Evolutionary conservation across 208 protist genomes (phyloP).

Genomic region (Trichomonas gallinae): DNA sequence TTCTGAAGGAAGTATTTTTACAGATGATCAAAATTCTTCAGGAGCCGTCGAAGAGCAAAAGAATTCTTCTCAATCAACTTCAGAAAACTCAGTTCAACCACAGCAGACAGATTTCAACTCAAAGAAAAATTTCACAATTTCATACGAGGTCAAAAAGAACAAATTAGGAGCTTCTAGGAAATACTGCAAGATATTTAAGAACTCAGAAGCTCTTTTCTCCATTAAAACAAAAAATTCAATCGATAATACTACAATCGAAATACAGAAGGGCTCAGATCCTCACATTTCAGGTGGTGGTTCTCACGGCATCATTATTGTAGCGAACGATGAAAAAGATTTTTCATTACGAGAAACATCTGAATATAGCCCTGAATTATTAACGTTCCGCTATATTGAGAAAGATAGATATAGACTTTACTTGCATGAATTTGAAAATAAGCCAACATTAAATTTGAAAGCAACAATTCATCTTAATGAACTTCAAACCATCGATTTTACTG

Average conservation of each 20-base stretch:
- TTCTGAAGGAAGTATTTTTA: neutral
- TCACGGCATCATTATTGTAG: neutral
- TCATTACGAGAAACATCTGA: neutral
- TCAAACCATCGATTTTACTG: neutral
- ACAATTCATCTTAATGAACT: neutral
- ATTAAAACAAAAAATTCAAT: neutral
- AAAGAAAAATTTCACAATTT: neutral
- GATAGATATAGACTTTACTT: neutral
- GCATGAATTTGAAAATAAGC: neutral
- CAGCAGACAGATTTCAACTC: too few relatives aligned
- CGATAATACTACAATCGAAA: neutral
- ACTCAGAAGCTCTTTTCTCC: neutral
- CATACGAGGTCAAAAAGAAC: neutral
- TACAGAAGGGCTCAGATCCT: neutral
- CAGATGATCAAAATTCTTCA: neutral
- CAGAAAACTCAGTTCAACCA: too few relatives aligned
- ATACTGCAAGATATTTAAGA: neutral
- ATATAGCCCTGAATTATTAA: neutral
- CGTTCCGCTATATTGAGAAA: neutral
- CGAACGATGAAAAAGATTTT: neutral
- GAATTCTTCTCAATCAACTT: too few relatives aligned
- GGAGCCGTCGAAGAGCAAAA: too few relatives aligned
- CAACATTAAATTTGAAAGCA: neutral
- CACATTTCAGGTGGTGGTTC: neutral
- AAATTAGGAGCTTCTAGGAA: neutral